Percentiles rank a stretch among this genome's conserved stretches.
Conservation (phyloP, 2,329 filamentous ascomycete species). For the Pseudogymnoascus sp. region DNA sequence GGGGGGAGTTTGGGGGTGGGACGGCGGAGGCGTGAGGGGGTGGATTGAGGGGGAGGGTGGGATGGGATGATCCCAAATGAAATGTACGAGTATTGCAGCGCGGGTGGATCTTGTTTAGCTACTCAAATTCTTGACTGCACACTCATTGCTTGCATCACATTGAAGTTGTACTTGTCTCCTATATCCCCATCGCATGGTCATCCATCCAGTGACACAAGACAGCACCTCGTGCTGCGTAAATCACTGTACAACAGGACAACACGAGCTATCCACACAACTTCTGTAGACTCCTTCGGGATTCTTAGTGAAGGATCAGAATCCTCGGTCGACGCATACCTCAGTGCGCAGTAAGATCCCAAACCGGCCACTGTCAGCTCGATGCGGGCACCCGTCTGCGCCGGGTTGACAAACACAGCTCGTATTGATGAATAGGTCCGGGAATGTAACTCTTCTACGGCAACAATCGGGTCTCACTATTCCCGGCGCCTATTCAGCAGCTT, state of each 20-base stretch:
- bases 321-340: neutral
- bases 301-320: neutral
- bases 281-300: neutral
- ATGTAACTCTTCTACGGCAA: neutral
- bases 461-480: neutral
- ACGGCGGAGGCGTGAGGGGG: neutral
- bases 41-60: neutral
- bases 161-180: neutral
- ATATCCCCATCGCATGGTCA: neutral
- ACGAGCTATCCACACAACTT: no score
- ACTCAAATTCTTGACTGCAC: neutral
- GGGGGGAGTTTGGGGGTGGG: neutral
- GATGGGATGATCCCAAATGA: neutral
- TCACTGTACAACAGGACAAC: neutral
- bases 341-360: neutral
- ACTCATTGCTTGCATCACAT: neutral
- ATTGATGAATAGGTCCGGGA: neutral
- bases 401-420: neutral
- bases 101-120: neutral
- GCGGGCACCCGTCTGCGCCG: neutral
- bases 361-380: neutral
- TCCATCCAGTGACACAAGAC: neutral
- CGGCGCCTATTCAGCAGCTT: neutral
- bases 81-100: neutral
- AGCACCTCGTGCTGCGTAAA: neutral